Percentiles rank a stretch among this genome's conserved stretches.
These are phyloP conservation scores for Mycena rebaudengoi DNA, from an alignment of 768 basidiomycete species.

Conservation along the genomic window DNA sequence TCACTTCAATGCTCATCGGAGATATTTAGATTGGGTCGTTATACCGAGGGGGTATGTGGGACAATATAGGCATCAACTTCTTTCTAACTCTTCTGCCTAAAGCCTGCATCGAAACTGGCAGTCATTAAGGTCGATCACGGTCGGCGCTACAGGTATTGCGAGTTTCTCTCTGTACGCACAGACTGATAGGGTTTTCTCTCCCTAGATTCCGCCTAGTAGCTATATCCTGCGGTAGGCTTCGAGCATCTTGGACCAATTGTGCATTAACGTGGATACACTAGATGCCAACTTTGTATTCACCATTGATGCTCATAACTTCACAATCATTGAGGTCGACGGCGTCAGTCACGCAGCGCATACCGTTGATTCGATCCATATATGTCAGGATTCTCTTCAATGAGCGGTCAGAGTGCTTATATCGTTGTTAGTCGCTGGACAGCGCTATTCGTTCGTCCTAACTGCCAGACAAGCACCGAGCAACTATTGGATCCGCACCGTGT, in stretches of 20 bases:
- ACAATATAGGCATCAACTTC: too few species aligned
- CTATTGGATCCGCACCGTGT: constrained; percentile 60
- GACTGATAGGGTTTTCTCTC: too few species aligned
- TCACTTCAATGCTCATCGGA: too few species aligned
- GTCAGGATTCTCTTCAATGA: background rate
- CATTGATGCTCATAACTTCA: constrained; percentile 57
- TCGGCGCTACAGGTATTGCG: constrained; percentile 47
- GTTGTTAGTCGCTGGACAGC: constrained; percentile 40
- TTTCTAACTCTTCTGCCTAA: background rate
- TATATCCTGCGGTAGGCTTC: constrained; percentile 37
- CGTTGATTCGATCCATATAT: constrained; percentile 21
- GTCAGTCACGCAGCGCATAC: constrained; percentile 1
- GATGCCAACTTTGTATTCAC: constrained; percentile 40
- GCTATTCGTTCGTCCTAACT: constrained; percentile 53
- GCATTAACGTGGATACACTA: background rate
- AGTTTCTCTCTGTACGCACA: too few species aligned
- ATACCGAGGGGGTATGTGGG: constrained; percentile 3
- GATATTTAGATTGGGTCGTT: background rate
- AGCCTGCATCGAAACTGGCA: constrained; percentile 33
- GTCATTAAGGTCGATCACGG: constrained; percentile 43
- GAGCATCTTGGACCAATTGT: too few species aligned
- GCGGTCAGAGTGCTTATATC: constrained; percentile 7
- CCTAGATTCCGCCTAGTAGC: constrained; percentile 47
- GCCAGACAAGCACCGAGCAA: constrained; percentile 57
- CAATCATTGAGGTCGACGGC: constrained; percentile 47